Evolutionary conservation across 2,329 filamentous ascomycete genomes (phyloP).

Genomic region (Apiospora phragmitis): DNA sequence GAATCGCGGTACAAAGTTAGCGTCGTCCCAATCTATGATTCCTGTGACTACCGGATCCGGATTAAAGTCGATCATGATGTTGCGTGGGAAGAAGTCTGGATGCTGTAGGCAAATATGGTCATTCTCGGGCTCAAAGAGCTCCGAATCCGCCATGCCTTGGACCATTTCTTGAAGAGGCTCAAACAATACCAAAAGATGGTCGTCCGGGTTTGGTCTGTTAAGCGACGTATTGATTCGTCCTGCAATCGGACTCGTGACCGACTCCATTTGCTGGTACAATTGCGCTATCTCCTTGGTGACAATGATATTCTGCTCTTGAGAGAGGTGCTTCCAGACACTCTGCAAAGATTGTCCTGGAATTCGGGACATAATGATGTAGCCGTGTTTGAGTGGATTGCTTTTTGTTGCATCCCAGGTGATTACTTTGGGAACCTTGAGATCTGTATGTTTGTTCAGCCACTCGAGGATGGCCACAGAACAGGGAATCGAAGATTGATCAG

Average conservation of each 20-base stretch:
- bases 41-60: constrained; percentile 15
- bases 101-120: constrained; percentile 14
- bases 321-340: background rate
- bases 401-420: constrained; percentile 15
- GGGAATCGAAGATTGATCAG: background rate
- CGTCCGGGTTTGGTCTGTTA: background rate
- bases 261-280: background rate
- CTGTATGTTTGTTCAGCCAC: constrained; percentile 8
- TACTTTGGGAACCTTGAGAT: constrained; percentile 15
- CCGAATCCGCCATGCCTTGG: background rate
- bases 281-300: background rate
- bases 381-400: constrained; percentile 11
- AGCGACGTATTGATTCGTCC: background rate
- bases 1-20: background rate
- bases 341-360: background rate
- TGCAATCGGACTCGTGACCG: background rate
- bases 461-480: constrained; percentile 11
- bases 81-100: constrained; percentile 16
- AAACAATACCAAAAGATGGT: background rate
- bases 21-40: constrained; percentile 15
- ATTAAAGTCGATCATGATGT: constrained; percentile 19
- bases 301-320: background rate
- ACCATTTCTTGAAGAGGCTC: background rate
- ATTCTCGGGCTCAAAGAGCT: background rate
- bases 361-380: background rate